These are phyloP conservation scores for Parmales sp. DNA, from an alignment of 108 stramenopile genomes.

Conservation along the genomic window DNA sequence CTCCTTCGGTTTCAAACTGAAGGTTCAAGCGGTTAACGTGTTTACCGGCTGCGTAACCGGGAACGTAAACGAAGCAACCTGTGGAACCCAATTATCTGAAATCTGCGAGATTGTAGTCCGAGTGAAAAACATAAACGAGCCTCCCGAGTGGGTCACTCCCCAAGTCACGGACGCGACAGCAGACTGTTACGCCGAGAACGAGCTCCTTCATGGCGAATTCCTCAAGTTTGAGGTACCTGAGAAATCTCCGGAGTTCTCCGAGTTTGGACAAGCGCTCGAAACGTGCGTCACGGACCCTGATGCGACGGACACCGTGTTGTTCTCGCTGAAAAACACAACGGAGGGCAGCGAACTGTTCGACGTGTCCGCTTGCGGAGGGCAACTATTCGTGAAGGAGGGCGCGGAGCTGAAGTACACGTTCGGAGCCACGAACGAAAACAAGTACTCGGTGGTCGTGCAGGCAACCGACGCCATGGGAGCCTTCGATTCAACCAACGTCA, in stretches of 20 bases:
- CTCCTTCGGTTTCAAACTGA: background rate
- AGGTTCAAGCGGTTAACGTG: background rate
- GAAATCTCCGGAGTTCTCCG: background rate
- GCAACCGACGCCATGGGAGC: background rate
- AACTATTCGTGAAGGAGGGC: background rate
- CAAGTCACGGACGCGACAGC: too few relatives aligned
- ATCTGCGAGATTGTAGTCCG: background rate
- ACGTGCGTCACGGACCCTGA: background rate
- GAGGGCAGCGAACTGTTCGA: background rate
- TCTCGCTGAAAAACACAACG: background rate
- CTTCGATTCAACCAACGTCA: background rate
- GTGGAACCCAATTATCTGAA: background rate
- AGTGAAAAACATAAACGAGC: background rate
- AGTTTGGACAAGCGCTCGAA: background rate
- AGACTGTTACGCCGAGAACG: background rate
- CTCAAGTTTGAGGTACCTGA: background rate
- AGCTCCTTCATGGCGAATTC: background rate
- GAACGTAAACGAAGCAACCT: background rate
- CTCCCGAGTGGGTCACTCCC: background rate
- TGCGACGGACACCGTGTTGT: background rate
- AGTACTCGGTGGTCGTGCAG: background rate
- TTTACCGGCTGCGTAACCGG: background rate
- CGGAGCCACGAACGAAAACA: background rate
- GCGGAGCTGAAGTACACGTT: background rate
- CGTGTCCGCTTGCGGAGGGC: background rate